Base-by-base conservation (phyloP, 2,329 filamentous ascomycete species). In the Hymenoscyphus scutula region DNA sequence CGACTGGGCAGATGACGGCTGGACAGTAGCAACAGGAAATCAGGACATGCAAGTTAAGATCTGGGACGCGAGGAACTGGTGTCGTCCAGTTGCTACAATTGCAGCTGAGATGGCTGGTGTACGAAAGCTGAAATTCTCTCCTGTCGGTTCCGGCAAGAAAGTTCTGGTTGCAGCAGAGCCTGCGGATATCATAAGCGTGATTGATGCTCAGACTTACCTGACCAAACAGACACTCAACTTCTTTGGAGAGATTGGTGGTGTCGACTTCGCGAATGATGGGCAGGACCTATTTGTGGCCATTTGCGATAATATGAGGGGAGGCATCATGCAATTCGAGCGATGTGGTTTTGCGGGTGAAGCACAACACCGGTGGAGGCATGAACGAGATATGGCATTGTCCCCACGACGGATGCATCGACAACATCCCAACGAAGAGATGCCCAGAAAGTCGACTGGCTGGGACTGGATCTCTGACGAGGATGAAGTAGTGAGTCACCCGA, bases 1-100 rank as follows among this genome's bases (percentile, higher is more conserved):
- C 70, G 90, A 89, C 67, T 94, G 90, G 90, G 88, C 89, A 19
- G 86, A 89, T 59, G 88, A 93, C 72, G 90, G 89, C 34, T 86
- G 87, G 77, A 88, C 87, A 13, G 82, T 93, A 23, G 90, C 90
- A 13, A 93, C 90, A 0, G 90, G 87, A 25, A 89, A 88, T 65
- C 90, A 94, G 74, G 90, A 94, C 74, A 88, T 83, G 72, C 82
- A 81, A 30, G 81, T 93, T 67, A 85, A 87, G 66, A 85, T 94
- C 56, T 93, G 89, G 86, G 90, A 94, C 73, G 88, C 89, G 7
- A 83, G 90, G 8, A 85, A 83, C 60, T 91, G 89, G 87, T 80
- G 77, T 53, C 77, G 81, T 60, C 79, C 84, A 0, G 68, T 89
- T 8, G 78, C 79, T 19, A 82, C 82, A 11, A 77, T 93, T 27